Conservation (phyloP, 768 basidiomycete genomes). For the Hygrophoropsis aurantiaca region DNA sequence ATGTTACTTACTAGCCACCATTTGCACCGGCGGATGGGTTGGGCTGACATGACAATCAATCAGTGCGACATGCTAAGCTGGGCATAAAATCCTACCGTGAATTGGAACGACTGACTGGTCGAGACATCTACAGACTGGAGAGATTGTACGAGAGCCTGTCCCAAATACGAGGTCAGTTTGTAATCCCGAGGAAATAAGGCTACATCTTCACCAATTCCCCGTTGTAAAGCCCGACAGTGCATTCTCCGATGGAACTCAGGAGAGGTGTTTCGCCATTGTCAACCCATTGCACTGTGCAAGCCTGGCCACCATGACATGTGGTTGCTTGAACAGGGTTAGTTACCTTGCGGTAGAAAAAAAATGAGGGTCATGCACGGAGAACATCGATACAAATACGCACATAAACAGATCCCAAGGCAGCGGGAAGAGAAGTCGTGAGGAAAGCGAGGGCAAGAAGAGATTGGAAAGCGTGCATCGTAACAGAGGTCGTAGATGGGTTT, state of each 20-base stretch:
- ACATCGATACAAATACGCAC: constrained; percentile 9
- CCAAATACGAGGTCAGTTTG: constrained; percentile 1
- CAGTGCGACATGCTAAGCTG: constrained; percentile 1
- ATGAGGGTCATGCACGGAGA: neutral
- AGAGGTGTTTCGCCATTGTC: constrained; percentile 61
- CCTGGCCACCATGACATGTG: constrained; percentile 51
- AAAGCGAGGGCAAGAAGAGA: constrained; percentile 17
- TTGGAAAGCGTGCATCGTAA: constrained; percentile 12
- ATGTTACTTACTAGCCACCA: constrained; percentile 50
- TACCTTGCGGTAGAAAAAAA: constrained; percentile 36
- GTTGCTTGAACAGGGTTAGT: constrained; percentile 42
- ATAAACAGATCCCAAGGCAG: constrained; percentile 16
- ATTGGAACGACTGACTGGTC: constrained; percentile 43
- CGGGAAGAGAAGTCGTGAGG: constrained; percentile 13
- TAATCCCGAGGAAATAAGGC: neutral
- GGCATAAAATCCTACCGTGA: constrained; percentile 46
- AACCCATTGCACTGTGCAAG: constrained; percentile 58
- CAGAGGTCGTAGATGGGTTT: constrained; percentile 5
- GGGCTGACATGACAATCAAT: constrained; percentile 40
- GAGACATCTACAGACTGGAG: constrained; percentile 58
- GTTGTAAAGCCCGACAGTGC: constrained; percentile 57
- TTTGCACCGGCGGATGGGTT: constrained; percentile 55
- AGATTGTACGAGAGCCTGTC: constrained; percentile 56
- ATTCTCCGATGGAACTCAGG: constrained; percentile 48
- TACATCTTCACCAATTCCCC: constrained; percentile 46